phyloP scores from a whole-genome alignment of 305 asterid species.

The Fraxinus greggii region DNA sequence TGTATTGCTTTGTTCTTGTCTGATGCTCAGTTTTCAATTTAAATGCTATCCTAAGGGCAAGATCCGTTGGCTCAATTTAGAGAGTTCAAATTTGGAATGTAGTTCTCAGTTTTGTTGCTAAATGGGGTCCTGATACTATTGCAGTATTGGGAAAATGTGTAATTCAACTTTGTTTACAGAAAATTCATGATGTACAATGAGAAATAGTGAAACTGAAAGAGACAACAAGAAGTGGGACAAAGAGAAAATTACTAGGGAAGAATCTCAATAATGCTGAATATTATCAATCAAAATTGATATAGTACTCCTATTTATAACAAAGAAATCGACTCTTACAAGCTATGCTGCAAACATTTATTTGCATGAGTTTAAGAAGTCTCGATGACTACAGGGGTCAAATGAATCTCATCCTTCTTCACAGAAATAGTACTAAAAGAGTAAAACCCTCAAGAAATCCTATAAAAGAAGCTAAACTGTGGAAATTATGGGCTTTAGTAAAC shows the following conservation, averaged over 20 bases:
- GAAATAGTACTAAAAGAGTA: neutral
- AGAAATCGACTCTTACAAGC: neutral
- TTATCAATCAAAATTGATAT: neutral
- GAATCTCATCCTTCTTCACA: neutral
- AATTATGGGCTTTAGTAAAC: neutral
- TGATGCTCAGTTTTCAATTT: neutral
- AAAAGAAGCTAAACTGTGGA: neutral
- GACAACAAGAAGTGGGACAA: neutral
- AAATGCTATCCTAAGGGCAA: neutral
- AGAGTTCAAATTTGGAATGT: neutral
- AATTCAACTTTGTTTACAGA: neutral
- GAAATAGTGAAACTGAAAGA: neutral
- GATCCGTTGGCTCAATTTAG: neutral
- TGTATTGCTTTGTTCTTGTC: neutral
- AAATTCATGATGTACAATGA: neutral
- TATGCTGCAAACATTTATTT: neutral
- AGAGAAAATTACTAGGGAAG: neutral
- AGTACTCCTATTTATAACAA: neutral
- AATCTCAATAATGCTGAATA: neutral
- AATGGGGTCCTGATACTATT: neutral
- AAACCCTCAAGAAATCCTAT: neutral
- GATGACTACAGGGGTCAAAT: neutral
- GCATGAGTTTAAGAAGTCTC: neutral
- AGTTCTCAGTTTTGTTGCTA: neutral
- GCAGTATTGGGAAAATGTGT: neutral